These are phyloP conservation scores for Colletotrichum zoysiae DNA, from an alignment of 2,329 filamentous ascomycete genomes.

Conservation along the genomic window DNA sequence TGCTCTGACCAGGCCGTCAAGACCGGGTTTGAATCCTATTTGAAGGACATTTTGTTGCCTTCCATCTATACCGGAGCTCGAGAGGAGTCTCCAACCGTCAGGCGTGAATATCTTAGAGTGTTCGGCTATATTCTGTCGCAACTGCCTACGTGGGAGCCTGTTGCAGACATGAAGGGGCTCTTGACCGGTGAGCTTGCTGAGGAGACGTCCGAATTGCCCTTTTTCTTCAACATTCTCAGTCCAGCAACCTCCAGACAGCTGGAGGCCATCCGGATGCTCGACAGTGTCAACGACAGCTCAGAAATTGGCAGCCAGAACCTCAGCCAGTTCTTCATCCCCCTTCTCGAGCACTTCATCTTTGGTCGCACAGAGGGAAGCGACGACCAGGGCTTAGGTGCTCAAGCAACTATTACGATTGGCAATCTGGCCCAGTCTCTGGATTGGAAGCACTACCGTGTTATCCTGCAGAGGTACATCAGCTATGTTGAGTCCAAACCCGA, in stretches of 20 bases:
- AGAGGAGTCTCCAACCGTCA: conserved; percentile 85
- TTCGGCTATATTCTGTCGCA: conserved; percentile 82
- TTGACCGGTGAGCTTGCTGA: conserved; percentile 70
- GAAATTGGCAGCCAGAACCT: conserved; percentile 82
- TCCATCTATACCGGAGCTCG: conserved; percentile 81
- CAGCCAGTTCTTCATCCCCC: conserved; percentile 87
- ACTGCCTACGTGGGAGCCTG: conserved; percentile 76
- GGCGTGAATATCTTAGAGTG: conserved; percentile 83
- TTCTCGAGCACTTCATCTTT: conserved; percentile 95
- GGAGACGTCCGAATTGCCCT: conserved; percentile 74
- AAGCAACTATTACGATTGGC: conserved; percentile 86
- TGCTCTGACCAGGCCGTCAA: conserved; percentile 56
- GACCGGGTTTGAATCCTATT: conserved; percentile 66
- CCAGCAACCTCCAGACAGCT: conserved; percentile 89
- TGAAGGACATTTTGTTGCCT: conserved; percentile 77
- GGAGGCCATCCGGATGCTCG: conserved; percentile 83
- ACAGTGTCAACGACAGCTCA: conserved; percentile 72
- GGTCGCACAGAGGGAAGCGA: conserved; percentile 79
- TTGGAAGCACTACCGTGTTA: conserved; percentile 90
- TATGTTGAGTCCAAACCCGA: conserved; percentile 86
- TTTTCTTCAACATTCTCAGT: conserved; percentile 93
- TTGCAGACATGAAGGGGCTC: conserved; percentile 81
- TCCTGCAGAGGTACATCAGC: conserved; percentile 85
- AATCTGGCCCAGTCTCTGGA: conserved; percentile 81
- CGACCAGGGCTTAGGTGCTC: conserved; percentile 87